A percentile compares a stretch with the other conserved stretches of the same genome.
phyloP scores from a whole-genome alignment of 1,284 basidiomycete species.

The Porodaedalea pini region DNA sequence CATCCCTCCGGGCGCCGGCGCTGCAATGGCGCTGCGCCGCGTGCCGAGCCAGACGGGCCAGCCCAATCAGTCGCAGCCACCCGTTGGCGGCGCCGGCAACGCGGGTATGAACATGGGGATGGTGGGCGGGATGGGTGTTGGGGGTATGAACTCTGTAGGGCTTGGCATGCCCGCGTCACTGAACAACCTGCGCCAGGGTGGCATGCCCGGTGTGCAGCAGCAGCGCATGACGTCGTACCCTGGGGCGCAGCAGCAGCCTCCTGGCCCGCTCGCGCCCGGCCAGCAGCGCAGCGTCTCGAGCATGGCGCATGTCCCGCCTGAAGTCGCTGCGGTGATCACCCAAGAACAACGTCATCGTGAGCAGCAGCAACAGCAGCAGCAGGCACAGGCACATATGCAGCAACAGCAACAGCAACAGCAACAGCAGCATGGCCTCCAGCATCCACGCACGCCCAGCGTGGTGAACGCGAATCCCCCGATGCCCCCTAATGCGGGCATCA shows the following conservation, averaged over 20 bases:
- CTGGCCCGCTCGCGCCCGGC: neutral
- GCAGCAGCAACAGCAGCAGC: constrained; percentile 4
- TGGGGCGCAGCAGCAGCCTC: constrained; percentile 2
- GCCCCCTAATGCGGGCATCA: neutral
- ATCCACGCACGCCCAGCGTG: constrained; percentile 5
- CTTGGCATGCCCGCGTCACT: neutral
- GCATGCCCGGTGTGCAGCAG: neutral
- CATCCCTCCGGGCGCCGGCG: neutral
- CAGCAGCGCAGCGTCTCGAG: constrained; percentile 2
- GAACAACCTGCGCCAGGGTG: neutral
- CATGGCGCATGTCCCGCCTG: neutral
- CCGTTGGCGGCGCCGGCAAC: neutral
- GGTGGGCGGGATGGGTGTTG: neutral
- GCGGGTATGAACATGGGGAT: neutral
- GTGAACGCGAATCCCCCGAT: constrained; percentile 12
- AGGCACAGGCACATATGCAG: neutral
- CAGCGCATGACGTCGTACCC: neutral
- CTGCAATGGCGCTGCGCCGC: constrained; percentile 9
- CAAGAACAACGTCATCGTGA: constrained; percentile 2
- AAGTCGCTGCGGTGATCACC: neutral
- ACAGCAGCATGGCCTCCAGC: constrained; percentile 1
- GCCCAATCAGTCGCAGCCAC: neutral
- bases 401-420: constrained; percentile 17
- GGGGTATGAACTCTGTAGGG: constrained; percentile 4
- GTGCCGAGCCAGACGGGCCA: constrained; percentile 11